Evolutionary conservation across 1,284 basidiomycete species (phyloP).

Genomic region (Chondrostereum purpureum): DNA sequence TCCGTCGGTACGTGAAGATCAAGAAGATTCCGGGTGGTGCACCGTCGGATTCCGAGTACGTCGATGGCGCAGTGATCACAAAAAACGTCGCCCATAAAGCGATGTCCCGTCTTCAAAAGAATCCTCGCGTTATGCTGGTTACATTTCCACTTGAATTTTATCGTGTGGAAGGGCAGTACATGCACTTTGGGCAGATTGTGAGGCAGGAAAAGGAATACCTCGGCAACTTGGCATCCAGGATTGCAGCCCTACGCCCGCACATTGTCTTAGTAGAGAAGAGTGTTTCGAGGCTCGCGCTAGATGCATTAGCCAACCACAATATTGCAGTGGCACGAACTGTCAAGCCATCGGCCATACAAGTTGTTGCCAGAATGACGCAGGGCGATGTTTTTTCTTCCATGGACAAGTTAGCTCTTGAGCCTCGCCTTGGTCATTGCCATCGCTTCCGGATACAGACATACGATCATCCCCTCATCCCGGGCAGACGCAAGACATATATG

Average conservation of each 20-base stretch:
- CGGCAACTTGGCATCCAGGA: slow-evolving; percentile 81
- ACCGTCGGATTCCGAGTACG: slow-evolving; percentile 91
- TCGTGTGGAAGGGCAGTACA: slow-evolving; percentile 89
- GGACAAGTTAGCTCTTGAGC: slow-evolving; percentile 88
- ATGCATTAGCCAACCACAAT: slow-evolving; percentile 81
- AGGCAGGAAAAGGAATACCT: slow-evolving; percentile 95
- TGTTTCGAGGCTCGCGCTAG: slow-evolving; percentile 88
- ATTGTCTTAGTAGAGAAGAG: slow-evolving; percentile 90
- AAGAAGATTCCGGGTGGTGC: slow-evolving; percentile 96
- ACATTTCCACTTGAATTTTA: slow-evolving; percentile 96
- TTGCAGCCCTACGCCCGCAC: slow-evolving; percentile 87
- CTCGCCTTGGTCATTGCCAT: slow-evolving; percentile 86
- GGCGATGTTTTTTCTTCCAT: slow-evolving; percentile 94
- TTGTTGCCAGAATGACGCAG: slow-evolving; percentile 90
- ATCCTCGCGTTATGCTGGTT: slow-evolving; percentile 92
- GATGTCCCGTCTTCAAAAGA: slow-evolving; percentile 65
- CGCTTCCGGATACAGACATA: slow-evolving; percentile 90
- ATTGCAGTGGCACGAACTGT: slow-evolving; percentile 91
- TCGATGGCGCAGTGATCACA: slow-evolving; percentile 95
- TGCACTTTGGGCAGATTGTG: slow-evolving; percentile 89
- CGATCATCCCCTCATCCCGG: slow-evolving; percentile 88
- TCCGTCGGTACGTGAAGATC: slow-evolving; percentile 94
- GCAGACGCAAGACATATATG: slow-evolving; percentile 91
- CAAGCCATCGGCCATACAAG: slow-evolving; percentile 82
- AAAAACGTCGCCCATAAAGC: slow-evolving; percentile 97